Percentiles rank a stretch among this genome's conserved stretches.
Conservation (phyloP, 192 early-diverging fungal genomes). For the Backusella circina region DNA sequence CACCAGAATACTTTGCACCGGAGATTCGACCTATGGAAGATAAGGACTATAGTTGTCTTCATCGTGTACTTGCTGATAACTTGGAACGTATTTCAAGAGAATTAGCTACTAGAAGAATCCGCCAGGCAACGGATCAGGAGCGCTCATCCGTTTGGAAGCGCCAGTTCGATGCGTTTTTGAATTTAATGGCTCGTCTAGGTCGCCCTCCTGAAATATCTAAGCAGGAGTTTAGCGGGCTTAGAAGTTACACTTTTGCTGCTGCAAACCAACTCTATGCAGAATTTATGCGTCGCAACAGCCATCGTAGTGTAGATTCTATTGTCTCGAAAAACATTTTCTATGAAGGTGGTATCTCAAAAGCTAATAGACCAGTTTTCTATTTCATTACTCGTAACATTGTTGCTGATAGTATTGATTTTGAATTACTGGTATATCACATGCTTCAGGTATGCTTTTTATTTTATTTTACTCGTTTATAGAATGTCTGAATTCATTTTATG, state of each 20-base stretch:
- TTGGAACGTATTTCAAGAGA: conserved; percentile 68
- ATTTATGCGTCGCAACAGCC: conserved; percentile 69
- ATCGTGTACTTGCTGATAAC: conserved; percentile 66
- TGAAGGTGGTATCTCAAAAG: conserved; percentile 74
- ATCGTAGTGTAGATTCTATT: conserved; percentile 64
- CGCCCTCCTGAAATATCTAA: conserved; percentile 69
- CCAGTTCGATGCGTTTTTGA: conserved; percentile 76
- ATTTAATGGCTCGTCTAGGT: conserved; percentile 84
- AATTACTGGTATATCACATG: conserved; percentile 74
- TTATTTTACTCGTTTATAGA: conserved; percentile 7
- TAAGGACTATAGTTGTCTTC: conserved; percentile 35
- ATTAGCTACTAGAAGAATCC: conserved; percentile 52
- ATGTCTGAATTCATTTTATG: not conserved
- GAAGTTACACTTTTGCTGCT: conserved; percentile 48
- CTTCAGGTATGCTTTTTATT: conserved; percentile 46
- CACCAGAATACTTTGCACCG: not conserved
- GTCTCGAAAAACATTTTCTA: conserved; percentile 74
- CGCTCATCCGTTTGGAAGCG: conserved; percentile 54
- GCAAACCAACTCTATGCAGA: conserved; percentile 52
- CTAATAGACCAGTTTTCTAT: conserved; percentile 77
- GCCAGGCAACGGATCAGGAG: conserved; percentile 31
- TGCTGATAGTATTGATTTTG: conserved; percentile 79
- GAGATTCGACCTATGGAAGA: conserved; percentile 30
- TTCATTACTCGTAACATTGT: conserved; percentile 76
- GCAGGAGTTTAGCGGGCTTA: conserved; percentile 43